Base-by-base conservation (phyloP, 805 yeast genomes). In the Myxozyma lipomycoides region DNA sequence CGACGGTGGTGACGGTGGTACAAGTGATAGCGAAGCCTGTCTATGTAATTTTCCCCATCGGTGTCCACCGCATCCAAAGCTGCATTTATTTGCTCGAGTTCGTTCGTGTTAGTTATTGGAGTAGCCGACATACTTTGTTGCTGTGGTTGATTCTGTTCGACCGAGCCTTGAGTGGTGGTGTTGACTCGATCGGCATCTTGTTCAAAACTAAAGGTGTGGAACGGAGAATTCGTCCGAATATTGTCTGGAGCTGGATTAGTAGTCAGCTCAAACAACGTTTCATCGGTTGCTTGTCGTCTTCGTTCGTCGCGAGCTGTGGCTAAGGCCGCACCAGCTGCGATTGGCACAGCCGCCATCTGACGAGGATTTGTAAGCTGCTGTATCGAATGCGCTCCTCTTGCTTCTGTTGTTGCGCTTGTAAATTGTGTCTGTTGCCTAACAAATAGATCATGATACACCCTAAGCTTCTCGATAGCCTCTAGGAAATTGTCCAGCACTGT, bases 401-500 rank as follows among this genome's bases (percentile, higher is more conserved):
- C 21, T 25, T 4, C n/a, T 12, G 49, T 36, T 22, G 28, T 5
- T 18, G 18, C 40, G 35, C 24, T 21, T 23, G 35, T 34, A 12
- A 12, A 21, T 23, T 28, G 43, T 25, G 17, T 43, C 44, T 42
- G 43, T 32, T 43, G 41, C 28, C 46, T 7, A 17, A 37, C 26
- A 26, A 40, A 50, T 10, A 45, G 40, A 39, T 52, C 56, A 35
- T 52, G 58, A 37, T 51, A 54, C 32, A 48, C 15, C 15, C 58
- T 34, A 22, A 60, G 30, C 45, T 58, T 51, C 39, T 61, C 64
- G 23, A 61, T 46, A 9, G 63, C 62, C 40, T 56, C 62, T 45
- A 88, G 71, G 66, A 84, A 91, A 68, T 91, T 90, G 67, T 93
- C 98, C 58, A 91, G 74, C 1, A 93, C 84, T 0, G 98, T 90